phyloP scores from a whole-genome alignment of 208 protist species.

The Crithidia fasciculata region DNA sequence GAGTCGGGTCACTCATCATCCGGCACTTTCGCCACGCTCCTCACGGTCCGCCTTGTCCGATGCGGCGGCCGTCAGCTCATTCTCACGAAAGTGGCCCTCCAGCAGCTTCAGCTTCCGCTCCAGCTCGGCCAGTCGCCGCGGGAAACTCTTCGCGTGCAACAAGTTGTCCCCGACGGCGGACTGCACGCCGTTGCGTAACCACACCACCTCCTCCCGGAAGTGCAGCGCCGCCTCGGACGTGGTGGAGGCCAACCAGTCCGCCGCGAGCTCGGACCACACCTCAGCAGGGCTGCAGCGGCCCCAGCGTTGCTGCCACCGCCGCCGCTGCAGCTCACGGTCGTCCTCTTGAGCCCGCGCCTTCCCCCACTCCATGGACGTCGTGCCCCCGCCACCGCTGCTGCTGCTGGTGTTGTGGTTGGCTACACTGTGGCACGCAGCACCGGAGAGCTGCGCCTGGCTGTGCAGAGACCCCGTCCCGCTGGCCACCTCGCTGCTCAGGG shows the following conservation, averaged over 20 bases:
- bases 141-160: conserved; percentile 32
- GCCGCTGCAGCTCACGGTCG: neutral
- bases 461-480: too few relatives aligned
- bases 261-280: conserved; percentile 31
- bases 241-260: conserved; percentile 33
- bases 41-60: conserved; percentile 13
- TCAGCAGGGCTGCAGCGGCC: conserved; percentile 9
- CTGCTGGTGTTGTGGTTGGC: neutral
- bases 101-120: conserved; percentile 34
- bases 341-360: neutral
- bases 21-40: neutral
- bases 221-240: conserved; percentile 14
- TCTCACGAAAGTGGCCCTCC: conserved; percentile 23
- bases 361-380: neutral
- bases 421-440: too few relatives aligned
- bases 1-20: neutral
- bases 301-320: conserved; percentile 13
- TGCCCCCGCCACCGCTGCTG: neutral
- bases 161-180: conserved; percentile 33
- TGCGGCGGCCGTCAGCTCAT: conserved; percentile 6
- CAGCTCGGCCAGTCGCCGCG: conserved; percentile 35
- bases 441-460: too few relatives aligned
- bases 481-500: neutral
- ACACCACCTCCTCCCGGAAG: conserved; percentile 32
- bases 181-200: conserved; percentile 41